Conservation (phyloP, 2,329 filamentous ascomycete species). For the Microdochium nivale region DNA sequence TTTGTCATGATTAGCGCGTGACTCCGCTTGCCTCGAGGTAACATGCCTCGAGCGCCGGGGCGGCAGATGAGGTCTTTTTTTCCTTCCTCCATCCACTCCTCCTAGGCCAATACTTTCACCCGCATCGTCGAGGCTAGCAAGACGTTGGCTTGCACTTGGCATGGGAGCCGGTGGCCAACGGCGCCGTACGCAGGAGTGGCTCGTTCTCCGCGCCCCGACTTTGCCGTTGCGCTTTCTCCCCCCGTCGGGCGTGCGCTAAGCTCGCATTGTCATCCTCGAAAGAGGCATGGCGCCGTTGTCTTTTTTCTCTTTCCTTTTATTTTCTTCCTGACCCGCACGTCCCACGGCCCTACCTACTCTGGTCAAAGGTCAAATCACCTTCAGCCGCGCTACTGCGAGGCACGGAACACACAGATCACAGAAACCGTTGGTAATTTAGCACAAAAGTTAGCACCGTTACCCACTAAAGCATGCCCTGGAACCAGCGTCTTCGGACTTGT, state of each 20-base stretch:
- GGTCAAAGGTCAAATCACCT: neutral
- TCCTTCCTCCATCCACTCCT: neutral
- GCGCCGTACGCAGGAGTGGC: too few relatives aligned
- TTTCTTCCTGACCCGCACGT: too few relatives aligned
- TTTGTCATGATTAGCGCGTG: too few relatives aligned
- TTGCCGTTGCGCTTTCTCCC: neutral
- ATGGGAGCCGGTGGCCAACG: neutral
- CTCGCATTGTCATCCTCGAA: neutral
- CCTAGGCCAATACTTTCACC: neutral
- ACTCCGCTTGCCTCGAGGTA: too few relatives aligned
- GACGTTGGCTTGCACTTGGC: neutral
- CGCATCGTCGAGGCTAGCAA: neutral
- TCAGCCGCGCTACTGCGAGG: neutral
- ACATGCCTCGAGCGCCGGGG: too few relatives aligned
- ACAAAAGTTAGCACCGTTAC: neutral
- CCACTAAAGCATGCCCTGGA: neutral
- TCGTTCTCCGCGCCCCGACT: neutral
- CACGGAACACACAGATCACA: neutral
- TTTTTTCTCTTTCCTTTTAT: too few relatives aligned
- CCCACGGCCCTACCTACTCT: too few relatives aligned
- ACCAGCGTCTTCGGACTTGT: neutral
- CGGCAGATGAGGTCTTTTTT: neutral
- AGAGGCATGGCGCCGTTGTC: neutral
- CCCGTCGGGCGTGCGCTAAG: neutral
- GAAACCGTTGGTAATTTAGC: neutral